Evolutionary conservation across 2,329 filamentous ascomycete species (phyloP), one percentile per base, ranked within the genome.

Genomic region (Sordariomycetes sp.): DNA sequence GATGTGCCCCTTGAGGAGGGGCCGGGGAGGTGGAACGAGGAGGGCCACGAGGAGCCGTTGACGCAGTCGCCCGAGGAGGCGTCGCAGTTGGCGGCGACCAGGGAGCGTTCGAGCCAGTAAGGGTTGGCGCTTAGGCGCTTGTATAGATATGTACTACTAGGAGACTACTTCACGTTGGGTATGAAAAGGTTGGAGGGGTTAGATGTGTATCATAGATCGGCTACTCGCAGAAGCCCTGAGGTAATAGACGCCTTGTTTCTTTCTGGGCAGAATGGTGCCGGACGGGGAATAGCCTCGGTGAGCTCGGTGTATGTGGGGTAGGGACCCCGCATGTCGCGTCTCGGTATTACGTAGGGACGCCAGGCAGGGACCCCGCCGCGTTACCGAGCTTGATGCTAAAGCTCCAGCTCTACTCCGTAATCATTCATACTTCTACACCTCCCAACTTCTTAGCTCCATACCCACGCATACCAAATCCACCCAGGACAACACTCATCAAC

Each of bases 1-100:
- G 55, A 52, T 2, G 57, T 35, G 4, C 58, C 62, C 13, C 24
- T 34, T 56, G 60, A 51, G 57, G 63, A 68, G 56, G 61, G 63
- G 7, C 57, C 62, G 5, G 66, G 65, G 2, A 59, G 66, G 10
- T 72, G 69, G 70, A 63, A 64, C 10, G 64, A 69, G 48, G 66
- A 67, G 57, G 66, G 66, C 25, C 67, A 70, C 15, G 65, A 68
- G 59, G 70, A 73, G 59, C 67, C 70, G 34, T 53, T 57, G 51
- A 48, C 51, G 22, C 25, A 57, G 50, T 24, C 22, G 20, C 50
- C 55, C 1, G 34, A 25, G 50, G 55, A 53, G 50, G 22, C 52
- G 35, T 3, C 10, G 55, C 22, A 53, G 34, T 10, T 45, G 15
- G n/a, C 51, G 12, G 13, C 13, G 35, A n/a, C 35, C 13, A 32